Conservation (phyloP, 768 basidiomycete genomes). For the Lentinula lateritia region DNA sequence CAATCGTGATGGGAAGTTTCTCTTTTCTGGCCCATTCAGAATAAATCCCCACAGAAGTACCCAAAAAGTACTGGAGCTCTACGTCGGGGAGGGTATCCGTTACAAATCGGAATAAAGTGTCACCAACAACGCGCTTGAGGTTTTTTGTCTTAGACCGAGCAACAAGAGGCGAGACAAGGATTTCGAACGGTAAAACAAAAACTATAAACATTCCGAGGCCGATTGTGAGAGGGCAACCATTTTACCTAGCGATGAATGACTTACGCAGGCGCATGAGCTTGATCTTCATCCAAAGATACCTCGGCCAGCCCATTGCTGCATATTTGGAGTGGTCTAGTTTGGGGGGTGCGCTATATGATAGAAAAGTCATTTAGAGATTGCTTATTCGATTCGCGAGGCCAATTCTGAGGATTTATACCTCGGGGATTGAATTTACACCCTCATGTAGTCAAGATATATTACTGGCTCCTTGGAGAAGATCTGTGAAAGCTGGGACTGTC, state of each 20-base stretch:
- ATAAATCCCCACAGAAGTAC: slow-evolving; percentile 11
- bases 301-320: background rate
- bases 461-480: too few relatives aligned
- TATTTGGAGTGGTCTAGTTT: background rate
- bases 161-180: background rate
- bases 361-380: background rate
- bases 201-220: background rate
- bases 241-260: background rate
- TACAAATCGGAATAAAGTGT: background rate
- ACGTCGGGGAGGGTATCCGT: background rate
- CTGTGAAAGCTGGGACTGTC: too few relatives aligned
- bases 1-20: slow-evolving; percentile 15
- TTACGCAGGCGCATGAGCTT: background rate
- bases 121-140: background rate
- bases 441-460: too few relatives aligned
- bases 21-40: slow-evolving; percentile 12
- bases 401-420: background rate
- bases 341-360: background rate
- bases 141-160: background rate
- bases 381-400: background rate
- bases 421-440: background rate
- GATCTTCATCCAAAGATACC: background rate
- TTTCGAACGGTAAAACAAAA: background rate
- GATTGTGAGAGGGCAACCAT: background rate
- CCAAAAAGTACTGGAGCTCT: background rate